Conservation (phyloP, 108 stramenopile species). For the Pseudonitzschia multiseries region DNA sequence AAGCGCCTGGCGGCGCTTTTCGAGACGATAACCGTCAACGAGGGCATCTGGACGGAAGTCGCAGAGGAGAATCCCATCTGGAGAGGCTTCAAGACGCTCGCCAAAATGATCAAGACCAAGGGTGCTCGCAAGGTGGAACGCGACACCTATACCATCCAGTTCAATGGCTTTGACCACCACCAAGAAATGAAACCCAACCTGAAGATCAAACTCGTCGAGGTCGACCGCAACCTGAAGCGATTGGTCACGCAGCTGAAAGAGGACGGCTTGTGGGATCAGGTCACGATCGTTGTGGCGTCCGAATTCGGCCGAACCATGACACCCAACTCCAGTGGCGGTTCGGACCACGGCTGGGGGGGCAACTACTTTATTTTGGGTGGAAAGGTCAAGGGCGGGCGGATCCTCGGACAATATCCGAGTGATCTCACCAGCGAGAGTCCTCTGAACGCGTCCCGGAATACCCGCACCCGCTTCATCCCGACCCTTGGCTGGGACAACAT, state of each 20-base stretch:
- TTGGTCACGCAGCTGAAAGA: constrained; percentile 60
- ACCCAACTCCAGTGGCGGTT: constrained; percentile 63
- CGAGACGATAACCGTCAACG: background rate
- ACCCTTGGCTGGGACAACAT: constrained; percentile 63
- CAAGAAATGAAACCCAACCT: constrained; percentile 16
- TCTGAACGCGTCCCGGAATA: constrained; percentile 24
- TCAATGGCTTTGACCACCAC: constrained; percentile 73
- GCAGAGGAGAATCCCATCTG: constrained; percentile 20
- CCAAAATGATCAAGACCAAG: constrained; percentile 55
- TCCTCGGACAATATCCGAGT: constrained; percentile 40
- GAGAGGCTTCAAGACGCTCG: constrained; percentile 15
- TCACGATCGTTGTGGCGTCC: constrained; percentile 53
- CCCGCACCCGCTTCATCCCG: constrained; percentile 64
- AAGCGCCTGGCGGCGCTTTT: constrained; percentile 26
- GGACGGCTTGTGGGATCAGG: constrained; percentile 54
- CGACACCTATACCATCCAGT: constrained; percentile 54
- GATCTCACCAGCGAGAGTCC: constrained; percentile 22
- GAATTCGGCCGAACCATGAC: constrained; percentile 75
- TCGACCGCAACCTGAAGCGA: constrained; percentile 26
- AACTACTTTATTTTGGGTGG: constrained; percentile 37
- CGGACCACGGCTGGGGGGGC: constrained; percentile 49
- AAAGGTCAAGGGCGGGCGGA: constrained; percentile 24
- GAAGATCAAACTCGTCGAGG: constrained; percentile 1
- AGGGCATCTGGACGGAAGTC: background rate
- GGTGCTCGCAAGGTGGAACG: constrained; percentile 46